These are phyloP conservation scores for Penicillium sp. DNA, from an alignment of 2,329 filamentous ascomycete species.

Conservation along the genomic window DNA sequence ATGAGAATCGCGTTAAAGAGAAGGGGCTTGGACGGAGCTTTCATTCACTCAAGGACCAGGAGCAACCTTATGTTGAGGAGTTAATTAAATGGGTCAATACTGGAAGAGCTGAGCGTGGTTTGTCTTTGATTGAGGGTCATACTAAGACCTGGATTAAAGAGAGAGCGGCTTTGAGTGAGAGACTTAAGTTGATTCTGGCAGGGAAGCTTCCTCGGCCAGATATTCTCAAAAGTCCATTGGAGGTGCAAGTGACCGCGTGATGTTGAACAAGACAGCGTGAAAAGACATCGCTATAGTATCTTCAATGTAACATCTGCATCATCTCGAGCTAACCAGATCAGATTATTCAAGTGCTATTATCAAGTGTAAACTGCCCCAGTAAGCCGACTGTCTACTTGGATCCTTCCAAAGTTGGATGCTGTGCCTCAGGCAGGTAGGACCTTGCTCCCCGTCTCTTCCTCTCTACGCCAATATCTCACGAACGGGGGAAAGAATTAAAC, in stretches of 20 bases:
- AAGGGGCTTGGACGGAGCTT: constrained; percentile 35
- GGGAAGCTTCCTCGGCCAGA: constrained; percentile 8
- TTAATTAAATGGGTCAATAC: constrained; percentile 37
- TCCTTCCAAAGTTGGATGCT: too few relatives aligned
- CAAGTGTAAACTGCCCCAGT: not conserved
- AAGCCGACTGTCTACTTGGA: not conserved
- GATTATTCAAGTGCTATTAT: not conserved
- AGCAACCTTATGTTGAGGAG: constrained; percentile 33
- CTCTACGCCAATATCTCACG: too few relatives aligned
- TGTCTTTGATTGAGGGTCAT: constrained; percentile 29
- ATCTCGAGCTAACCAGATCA: not conserved
- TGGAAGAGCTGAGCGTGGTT: constrained; percentile 12
- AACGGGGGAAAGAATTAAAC: too few relatives aligned
- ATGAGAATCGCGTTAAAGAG: constrained; percentile 19
- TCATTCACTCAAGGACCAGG: constrained; percentile 36
- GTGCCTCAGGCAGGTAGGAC: not conserved
- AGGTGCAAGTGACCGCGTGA: constrained; percentile 4
- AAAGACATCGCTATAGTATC: too few relatives aligned
- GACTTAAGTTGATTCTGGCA: constrained; percentile 17
- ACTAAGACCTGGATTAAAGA: constrained; percentile 28
- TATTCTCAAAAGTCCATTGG: constrained; percentile 1
- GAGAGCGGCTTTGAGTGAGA: constrained; percentile 24
- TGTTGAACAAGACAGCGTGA: not conserved
- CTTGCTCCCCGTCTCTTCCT: not conserved
- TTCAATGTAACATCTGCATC: not conserved